Evolutionary conservation across 331 rosid species (phyloP).

Genomic region (Pyracantha coccinea): DNA sequence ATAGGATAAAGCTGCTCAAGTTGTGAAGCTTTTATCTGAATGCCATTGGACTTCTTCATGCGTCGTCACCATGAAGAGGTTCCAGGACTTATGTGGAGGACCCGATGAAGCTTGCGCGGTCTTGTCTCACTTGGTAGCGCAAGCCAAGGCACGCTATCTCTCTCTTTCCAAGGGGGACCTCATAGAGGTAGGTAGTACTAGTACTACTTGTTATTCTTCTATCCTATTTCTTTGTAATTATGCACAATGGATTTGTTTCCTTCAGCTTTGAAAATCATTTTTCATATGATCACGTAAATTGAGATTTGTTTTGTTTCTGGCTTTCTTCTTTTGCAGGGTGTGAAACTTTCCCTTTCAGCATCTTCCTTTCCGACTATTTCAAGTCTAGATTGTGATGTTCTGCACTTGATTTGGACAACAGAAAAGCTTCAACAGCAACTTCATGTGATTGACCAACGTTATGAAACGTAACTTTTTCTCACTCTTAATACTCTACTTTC

Average conservation of each 20-base stretch:
- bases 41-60: constrained; percentile 68
- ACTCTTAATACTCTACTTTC: not conserved
- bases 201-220: not conserved
- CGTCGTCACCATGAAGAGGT: constrained; percentile 55
- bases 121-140: constrained; percentile 55
- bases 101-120: constrained; percentile 49
- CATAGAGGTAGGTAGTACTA: constrained; percentile 43
- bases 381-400: constrained; percentile 56
- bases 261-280: not conserved
- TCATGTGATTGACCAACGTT: constrained; percentile 61
- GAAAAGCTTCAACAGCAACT: constrained; percentile 88
- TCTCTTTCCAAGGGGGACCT: constrained; percentile 36
- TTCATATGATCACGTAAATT: not conserved
- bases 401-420: constrained; percentile 56
- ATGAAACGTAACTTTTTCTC: constrained; percentile 39
- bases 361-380: constrained; percentile 45
- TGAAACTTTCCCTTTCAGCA: constrained; percentile 59
- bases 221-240: not conserved
- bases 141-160: constrained; percentile 57
- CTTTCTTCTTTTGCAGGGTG: constrained; percentile 41
- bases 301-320: not conserved
- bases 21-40: constrained; percentile 49
- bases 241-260: not conserved
- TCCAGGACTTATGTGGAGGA: constrained; percentile 67
- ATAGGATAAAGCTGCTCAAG: constrained; percentile 62